Percentiles rank a stretch among this genome's conserved stretches.
Conservation (phyloP, 345 rosid genomes). For the Eutrema heterophyllum region DNA sequence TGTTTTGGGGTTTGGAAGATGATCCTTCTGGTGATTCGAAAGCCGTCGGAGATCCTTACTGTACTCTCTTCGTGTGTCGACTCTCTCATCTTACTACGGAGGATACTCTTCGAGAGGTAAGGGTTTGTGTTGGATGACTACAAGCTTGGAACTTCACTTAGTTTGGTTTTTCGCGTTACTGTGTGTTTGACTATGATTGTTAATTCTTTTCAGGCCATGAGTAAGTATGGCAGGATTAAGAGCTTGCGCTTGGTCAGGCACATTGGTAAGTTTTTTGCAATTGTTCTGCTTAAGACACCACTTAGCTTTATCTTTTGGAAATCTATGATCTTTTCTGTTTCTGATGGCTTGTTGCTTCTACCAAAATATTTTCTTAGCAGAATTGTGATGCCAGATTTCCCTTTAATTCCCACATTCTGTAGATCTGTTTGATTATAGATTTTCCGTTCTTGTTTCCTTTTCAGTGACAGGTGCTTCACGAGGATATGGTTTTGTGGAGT, state of each 20-base stretch:
- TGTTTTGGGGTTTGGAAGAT: conserved; percentile 38
- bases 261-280: conserved; percentile 49
- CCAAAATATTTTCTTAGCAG: neutral
- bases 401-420: neutral
- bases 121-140: neutral
- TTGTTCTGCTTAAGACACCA: neutral
- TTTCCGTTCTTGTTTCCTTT: neutral
- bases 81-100: conserved; percentile 77
- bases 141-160: neutral
- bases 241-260: conserved; percentile 86
- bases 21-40: conserved; percentile 83
- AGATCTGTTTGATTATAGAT: too few species aligned
- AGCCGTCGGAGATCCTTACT: conserved; percentile 63
- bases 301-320: neutral
- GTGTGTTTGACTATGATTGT: too few species aligned
- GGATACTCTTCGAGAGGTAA: conserved; percentile 59
- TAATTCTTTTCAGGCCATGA: conserved; percentile 54
- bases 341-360: neutral
- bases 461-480: conserved; percentile 90
- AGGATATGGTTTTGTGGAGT: conserved; percentile 90
- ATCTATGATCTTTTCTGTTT: neutral
- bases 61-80: conserved; percentile 74
- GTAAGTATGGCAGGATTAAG: conserved; percentile 75
- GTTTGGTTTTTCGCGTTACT: neutral
- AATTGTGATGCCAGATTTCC: neutral